These are phyloP conservation scores for Hyphopichia wangnamkhiaoensis DNA, from an alignment of 1,139 yeast genomes.

Conservation along the genomic window DNA sequence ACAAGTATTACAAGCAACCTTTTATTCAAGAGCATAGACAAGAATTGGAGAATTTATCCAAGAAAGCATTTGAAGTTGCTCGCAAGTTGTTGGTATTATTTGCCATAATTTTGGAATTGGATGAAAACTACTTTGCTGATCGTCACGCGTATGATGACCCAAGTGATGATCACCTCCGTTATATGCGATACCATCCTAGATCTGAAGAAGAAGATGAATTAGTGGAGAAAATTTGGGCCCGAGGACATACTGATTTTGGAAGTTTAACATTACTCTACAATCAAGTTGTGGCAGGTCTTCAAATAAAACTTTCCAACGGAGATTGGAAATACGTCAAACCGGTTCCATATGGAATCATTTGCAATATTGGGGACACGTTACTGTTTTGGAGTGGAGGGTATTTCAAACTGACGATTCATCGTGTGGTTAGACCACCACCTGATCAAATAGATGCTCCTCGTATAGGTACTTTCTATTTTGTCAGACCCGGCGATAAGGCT, in stretches of 20 bases:
- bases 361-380: slow-evolving; percentile 34
- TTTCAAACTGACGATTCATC: slow-evolving; percentile 32
- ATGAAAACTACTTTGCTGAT: slow-evolving; percentile 30
- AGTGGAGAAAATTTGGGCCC: slow-evolving; percentile 30
- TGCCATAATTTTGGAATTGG: slow-evolving; percentile 33
- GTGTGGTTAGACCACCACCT: slow-evolving; percentile 32
- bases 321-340: slow-evolving; percentile 32
- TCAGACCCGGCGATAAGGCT: slow-evolving; percentile 34
- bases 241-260: slow-evolving; percentile 35
- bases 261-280: slow-evolving; percentile 28
- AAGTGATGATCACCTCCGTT: slow-evolving; percentile 34
- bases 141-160: slow-evolving; percentile 30
- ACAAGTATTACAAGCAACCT: slow-evolving; percentile 22
- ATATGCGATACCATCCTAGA: slow-evolving; percentile 32
- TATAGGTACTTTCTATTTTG: slow-evolving; percentile 34
- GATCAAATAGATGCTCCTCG: slow-evolving; percentile 30
- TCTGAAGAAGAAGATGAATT: slow-evolving; percentile 24
- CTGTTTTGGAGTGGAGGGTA: slow-evolving; percentile 35
- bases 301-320: slow-evolving; percentile 18
- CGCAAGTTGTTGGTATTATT: slow-evolving; percentile 27
- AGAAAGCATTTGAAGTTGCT: slow-evolving; percentile 24
- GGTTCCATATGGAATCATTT: slow-evolving; percentile 28
- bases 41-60: slow-evolving; percentile 22
- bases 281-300: slow-evolving; percentile 30
- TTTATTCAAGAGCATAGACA: slow-evolving; percentile 22